A percentile compares a stretch with the other conserved stretches of the same genome.
phyloP scores from a whole-genome alignment of 768 basidiomycete genomes.

The Mycena amicta region DNA sequence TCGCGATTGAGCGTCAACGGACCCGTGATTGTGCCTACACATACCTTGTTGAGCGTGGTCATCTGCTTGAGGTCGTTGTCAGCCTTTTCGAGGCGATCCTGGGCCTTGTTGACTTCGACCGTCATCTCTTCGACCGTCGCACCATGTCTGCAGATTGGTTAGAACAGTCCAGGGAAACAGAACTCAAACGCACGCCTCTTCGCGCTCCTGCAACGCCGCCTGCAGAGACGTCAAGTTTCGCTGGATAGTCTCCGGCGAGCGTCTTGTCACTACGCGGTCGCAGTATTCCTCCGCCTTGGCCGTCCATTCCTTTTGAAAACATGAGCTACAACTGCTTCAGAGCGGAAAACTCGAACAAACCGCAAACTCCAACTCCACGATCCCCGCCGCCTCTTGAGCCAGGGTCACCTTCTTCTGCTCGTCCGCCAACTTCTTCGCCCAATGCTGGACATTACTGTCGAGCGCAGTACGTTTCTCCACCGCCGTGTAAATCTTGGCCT shows the following conservation, averaged over 20 bases:
- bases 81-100: slow-evolving; percentile 59
- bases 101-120: slow-evolving; percentile 66
- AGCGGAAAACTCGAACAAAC: slow-evolving; percentile 38
- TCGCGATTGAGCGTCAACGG: no score
- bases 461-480: slow-evolving; percentile 51
- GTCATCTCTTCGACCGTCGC: slow-evolving; percentile 67
- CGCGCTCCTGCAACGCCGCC: slow-evolving; percentile 65
- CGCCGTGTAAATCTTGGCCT: slow-evolving; percentile 56
- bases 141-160: not conserved
- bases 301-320: slow-evolving; percentile 57
- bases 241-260: slow-evolving; percentile 58
- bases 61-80: slow-evolving; percentile 66
- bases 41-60: slow-evolving; percentile 65
- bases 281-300: slow-evolving; percentile 65
- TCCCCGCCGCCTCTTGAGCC: slow-evolving; percentile 47
- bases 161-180: no score
- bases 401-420: slow-evolving; percentile 50
- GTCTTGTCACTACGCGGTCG: slow-evolving; percentile 55
- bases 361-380: slow-evolving; percentile 63
- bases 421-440: slow-evolving; percentile 50
- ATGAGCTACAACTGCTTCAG: not conserved
- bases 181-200: slow-evolving; percentile 59
- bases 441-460: slow-evolving; percentile 52
- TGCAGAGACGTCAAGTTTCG: slow-evolving; percentile 64
- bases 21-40: no score